A percentile compares a stretch with the other conserved stretches of the same genome.
Evolutionary conservation across 768 basidiomycete species (phyloP).

Genomic region (Amanita brunnescens): DNA sequence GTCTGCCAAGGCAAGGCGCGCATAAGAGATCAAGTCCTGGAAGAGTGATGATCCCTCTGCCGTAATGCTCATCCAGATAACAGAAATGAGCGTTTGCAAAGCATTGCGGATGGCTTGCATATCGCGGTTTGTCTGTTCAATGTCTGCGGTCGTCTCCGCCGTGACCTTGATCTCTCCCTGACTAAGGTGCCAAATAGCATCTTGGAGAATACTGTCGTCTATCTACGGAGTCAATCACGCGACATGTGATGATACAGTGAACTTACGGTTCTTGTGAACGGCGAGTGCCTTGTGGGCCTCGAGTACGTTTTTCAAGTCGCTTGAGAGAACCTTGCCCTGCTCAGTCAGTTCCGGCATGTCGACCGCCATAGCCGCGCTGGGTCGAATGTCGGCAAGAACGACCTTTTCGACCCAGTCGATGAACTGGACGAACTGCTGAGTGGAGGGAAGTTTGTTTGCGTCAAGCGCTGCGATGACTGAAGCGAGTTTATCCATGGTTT

Average conservation of each 20-base stretch:
- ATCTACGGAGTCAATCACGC: background rate
- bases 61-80: conserved; percentile 44
- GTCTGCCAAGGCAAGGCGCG: conserved; percentile 57
- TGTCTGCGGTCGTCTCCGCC: conserved; percentile 25
- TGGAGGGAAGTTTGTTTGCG: conserved; percentile 62
- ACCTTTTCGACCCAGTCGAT: conserved; percentile 49
- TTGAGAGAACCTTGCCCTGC: conserved; percentile 44
- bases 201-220: conserved; percentile 61
- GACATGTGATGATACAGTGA: background rate
- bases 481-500: conserved; percentile 52
- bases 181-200: conserved; percentile 56
- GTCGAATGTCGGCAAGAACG: conserved; percentile 37
- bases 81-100: conserved; percentile 40
- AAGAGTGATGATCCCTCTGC: conserved; percentile 47
- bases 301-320: conserved; percentile 43
- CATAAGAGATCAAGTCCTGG: conserved; percentile 56
- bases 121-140: conserved; percentile 41
- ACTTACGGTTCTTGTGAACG: conserved; percentile 47
- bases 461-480: conserved; percentile 59
- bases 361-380: conserved; percentile 15
- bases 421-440: conserved; percentile 43
- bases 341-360: conserved; percentile 33
- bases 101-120: conserved; percentile 39
- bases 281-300: conserved; percentile 48
- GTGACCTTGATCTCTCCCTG: conserved; percentile 41